Evolutionary conservation across 768 basidiomycete genomes (phyloP), one percentile per base, ranked within the genome.

Genomic region (Psilocybe cubensis): DNA sequence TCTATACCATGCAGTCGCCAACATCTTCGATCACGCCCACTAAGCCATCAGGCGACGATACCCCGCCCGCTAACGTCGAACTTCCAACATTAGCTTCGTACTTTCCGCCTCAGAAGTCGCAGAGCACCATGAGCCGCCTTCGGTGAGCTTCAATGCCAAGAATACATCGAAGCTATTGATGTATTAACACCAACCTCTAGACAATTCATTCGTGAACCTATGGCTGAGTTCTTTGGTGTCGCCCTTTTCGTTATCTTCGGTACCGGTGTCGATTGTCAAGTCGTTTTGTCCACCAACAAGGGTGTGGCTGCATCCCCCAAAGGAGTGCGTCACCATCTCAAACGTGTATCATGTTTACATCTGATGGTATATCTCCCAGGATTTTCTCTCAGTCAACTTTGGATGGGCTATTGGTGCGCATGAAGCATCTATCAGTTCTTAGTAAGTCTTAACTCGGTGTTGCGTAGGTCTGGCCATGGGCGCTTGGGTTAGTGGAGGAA

Each of bases 161-260:
- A 40, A 12, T n/a, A 40, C 17, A 49, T 4, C 21, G 35, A 21
- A 5, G 14, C 12, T 24, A 17, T 12, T 5, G 23, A 41, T 40
- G 24, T 33, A 21, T 40, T 54, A 31, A 59, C 38, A 1, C 11
- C 27, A 7, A 35, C 21, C 17, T 18, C 46, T n/a, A 69, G 68
- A 11, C 47, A 57, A 42, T 60, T 63, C 44, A 67, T 87, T 42
- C 78, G 83, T 56, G 85, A 89, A 66, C 80, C 85, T n/a, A 78
- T 78, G 44, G 88, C 85, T 18, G 87, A 89, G 68, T 86, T 88
- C 63, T 65, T 86, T 35, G 87, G 87, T 27, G 77, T 79, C 17
- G 80, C 81, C 61, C 72, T 88, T 31, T 76, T 89, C 18, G 72
- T 86, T 51, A 77, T 85, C 54, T 80, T 88, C 57, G 87, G 87